Evolutionary conservation across 106 monocot genomes (phyloP).

Genomic region (Hemerocallis citrina): DNA sequence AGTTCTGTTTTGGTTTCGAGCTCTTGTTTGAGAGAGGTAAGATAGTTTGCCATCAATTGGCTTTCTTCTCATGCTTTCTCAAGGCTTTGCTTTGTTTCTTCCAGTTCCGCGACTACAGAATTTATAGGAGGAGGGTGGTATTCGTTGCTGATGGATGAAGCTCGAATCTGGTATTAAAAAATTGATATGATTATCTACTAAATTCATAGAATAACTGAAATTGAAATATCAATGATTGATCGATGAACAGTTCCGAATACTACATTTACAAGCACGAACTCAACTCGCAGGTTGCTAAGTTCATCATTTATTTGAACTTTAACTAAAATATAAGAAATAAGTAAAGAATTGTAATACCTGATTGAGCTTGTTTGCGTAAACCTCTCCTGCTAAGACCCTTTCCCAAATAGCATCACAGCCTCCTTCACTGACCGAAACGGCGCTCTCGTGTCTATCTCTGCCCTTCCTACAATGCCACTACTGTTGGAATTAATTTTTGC

Average conservation of each 20-base stretch:
- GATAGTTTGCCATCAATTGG: slow-evolving; percentile 23
- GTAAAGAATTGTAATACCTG: too few species aligned
- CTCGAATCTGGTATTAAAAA: slow-evolving; percentile 10
- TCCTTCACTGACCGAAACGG: slow-evolving; percentile 91
- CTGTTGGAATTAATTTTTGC: too few species aligned
- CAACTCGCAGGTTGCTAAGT: too few species aligned
- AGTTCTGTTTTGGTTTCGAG: slow-evolving; percentile 56
- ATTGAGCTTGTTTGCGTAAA: slow-evolving; percentile 27
- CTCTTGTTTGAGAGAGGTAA: slow-evolving; percentile 41
- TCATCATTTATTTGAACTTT: too few species aligned
- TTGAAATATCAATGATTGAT: too few species aligned
- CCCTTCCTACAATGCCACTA: slow-evolving; percentile 20
- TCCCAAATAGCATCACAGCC: slow-evolving; percentile 61
- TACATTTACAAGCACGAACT: too few species aligned
- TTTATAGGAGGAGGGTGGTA: too few species aligned
- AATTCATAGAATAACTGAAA: too few species aligned
- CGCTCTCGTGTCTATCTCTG: slow-evolving; percentile 54
- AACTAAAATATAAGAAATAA: too few species aligned
- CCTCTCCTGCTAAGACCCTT: slow-evolving; percentile 39
- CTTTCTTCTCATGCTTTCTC: slow-evolving; percentile 48
- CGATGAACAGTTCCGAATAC: too few species aligned
- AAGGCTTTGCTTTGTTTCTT: slow-evolving; percentile 43
- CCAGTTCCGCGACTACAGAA: slow-evolving; percentile 32
- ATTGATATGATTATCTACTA: neutral
- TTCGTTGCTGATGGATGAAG: slow-evolving; percentile 4